Percentiles rank a stretch among this genome's conserved stretches.
Evolutionary conservation across 495 filamentous ascomycete species (phyloP).

Genomic region (Annulohypoxylon nitens): DNA sequence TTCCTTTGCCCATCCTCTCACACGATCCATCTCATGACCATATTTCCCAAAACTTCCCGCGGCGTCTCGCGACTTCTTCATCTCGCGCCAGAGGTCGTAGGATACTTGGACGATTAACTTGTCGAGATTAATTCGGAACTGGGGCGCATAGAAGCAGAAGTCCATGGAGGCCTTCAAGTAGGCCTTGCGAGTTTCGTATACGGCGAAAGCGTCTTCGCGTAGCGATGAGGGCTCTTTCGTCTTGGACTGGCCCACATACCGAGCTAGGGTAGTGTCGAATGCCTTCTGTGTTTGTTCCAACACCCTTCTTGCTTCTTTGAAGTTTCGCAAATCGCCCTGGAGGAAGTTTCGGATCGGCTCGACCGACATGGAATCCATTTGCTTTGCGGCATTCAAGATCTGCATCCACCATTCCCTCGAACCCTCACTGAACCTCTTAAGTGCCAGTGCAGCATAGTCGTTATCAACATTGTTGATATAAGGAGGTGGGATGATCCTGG

Average conservation of each 20-base stretch:
- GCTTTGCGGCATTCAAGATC: slow-evolving; percentile 76
- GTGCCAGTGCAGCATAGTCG: slow-evolving; percentile 90
- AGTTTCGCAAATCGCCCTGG: slow-evolving; percentile 71
- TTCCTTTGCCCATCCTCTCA: slow-evolving; percentile 90
- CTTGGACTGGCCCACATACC: slow-evolving; percentile 87
- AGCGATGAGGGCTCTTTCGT: slow-evolving; percentile 92
- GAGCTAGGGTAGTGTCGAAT: slow-evolving; percentile 81
- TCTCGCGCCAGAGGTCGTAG: slow-evolving; percentile 87
- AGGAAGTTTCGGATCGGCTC: slow-evolving; percentile 87
- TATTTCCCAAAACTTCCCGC: slow-evolving; percentile 72
- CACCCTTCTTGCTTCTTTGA: slow-evolving; percentile 77
- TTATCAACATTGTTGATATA: slow-evolving; percentile 81
- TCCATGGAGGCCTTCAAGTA: slow-evolving; percentile 95
- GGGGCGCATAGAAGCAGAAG: slow-evolving; percentile 87
- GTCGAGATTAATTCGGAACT: slow-evolving; percentile 83
- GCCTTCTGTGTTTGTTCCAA: slow-evolving; percentile 86
- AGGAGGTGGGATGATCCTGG: slow-evolving; percentile 76
- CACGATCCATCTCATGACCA: slow-evolving; percentile 84
- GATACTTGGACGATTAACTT: slow-evolving; percentile 86
- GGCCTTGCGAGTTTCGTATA: slow-evolving; percentile 91
- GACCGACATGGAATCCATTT: slow-evolving; percentile 78
- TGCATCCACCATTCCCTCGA: slow-evolving; percentile 86
- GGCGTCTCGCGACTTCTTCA: slow-evolving; percentile 73
- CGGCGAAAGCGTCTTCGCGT: slow-evolving; percentile 94
- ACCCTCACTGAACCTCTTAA: slow-evolving; percentile 86